phyloP scores from a whole-genome alignment of 805 yeast species.

The Wickerhamomyces canadensis region DNA sequence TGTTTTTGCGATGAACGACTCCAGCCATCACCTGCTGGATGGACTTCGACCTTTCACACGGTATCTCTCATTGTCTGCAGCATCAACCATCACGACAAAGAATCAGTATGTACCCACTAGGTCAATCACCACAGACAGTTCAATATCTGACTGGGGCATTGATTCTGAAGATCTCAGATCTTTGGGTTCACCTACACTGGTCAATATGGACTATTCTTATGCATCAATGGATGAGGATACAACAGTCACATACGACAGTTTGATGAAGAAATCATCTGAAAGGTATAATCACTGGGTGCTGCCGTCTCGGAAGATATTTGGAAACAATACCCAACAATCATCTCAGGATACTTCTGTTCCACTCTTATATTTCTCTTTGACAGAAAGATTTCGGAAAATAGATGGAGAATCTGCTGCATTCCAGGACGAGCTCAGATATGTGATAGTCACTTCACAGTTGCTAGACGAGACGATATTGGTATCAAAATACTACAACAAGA shows the following conservation, averaged over 20 bases:
- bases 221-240: slow-evolving; percentile 8
- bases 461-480: slow-evolving; percentile 34
- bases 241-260: slow-evolving; percentile 1
- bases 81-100: not conserved
- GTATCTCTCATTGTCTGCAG: slow-evolving; percentile 10
- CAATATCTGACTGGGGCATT: slow-evolving; percentile 24
- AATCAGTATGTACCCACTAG: too few relatives aligned
- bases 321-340: not conserved
- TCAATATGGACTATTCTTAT: slow-evolving; percentile 11
- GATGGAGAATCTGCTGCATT: slow-evolving; percentile 22
- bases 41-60: slow-evolving; percentile 21
- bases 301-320: slow-evolving; percentile 7
- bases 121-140: slow-evolving; percentile 5
- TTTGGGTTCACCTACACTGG: slow-evolving; percentile 23
- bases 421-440: slow-evolving; percentile 46
- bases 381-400: slow-evolving; percentile 9
- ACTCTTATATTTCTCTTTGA: too few relatives aligned
- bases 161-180: slow-evolving; percentile 13
- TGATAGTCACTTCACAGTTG: slow-evolving; percentile 42
- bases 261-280: not conserved
- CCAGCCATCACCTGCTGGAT: slow-evolving; percentile 12
- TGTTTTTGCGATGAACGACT: slow-evolving; percentile 2
- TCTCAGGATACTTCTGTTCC: not conserved
- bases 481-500: slow-evolving; percentile 19
- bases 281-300: slow-evolving; percentile 15